Evolutionary conservation across 805 yeast species (phyloP).

Genomic region (Ogataea paraovalis): DNA sequence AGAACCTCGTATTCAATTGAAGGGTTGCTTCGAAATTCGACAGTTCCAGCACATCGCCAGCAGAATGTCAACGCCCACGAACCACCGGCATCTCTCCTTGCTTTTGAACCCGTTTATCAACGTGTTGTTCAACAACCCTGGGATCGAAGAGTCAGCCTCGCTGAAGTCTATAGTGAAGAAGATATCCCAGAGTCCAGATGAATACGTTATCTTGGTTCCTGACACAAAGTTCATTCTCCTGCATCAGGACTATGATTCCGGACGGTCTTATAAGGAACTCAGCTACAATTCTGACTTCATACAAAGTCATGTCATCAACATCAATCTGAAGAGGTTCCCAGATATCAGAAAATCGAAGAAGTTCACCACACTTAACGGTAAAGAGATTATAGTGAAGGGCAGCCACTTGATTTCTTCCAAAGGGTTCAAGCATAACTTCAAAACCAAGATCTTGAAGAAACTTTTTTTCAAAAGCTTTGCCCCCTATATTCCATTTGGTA

Average conservation of each 20-base stretch:
- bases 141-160: constrained; percentile 42
- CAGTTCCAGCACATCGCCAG: too few species aligned
- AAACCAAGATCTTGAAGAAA: constrained; percentile 40
- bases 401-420: constrained; percentile 51
- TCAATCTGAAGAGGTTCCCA: constrained; percentile 26
- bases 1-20: too few species aligned
- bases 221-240: constrained; percentile 43
- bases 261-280: constrained; percentile 42
- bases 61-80: background rate
- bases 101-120: constrained; percentile 61
- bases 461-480: constrained; percentile 52
- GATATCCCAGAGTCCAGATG: constrained; percentile 41
- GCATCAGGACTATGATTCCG: constrained; percentile 36
- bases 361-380: constrained; percentile 51
- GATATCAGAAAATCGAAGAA: constrained; percentile 26
- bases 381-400: constrained; percentile 52
- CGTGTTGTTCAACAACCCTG: constrained; percentile 62
- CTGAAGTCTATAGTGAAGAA: constrained; percentile 40
- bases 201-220: constrained; percentile 64
- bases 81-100: constrained; percentile 39
- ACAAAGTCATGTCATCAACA: constrained; percentile 54
- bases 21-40: too few species aligned
- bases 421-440: constrained; percentile 49
- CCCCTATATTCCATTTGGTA: constrained; percentile 55
- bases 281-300: constrained; percentile 60